Conservation (phyloP, 176 grass and related monocot genomes). For the Alloteropsis semialata region DNA sequence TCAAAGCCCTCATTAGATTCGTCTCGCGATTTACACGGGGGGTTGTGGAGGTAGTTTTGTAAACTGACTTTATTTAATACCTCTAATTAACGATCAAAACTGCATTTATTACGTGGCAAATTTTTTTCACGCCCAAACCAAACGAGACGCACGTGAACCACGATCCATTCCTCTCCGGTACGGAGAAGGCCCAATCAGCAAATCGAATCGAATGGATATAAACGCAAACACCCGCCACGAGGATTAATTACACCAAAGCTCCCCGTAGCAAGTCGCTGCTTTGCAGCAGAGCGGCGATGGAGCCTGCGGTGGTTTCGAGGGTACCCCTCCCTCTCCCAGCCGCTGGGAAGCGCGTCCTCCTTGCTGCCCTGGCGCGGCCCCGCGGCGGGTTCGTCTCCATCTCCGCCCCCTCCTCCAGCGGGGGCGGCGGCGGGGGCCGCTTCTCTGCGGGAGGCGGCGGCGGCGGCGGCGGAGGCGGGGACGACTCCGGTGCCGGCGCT, state of each 20-base stretch:
- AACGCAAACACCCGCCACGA: background rate
- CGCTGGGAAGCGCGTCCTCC: background rate
- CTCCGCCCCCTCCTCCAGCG: slow-evolving; percentile 21
- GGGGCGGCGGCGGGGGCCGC: slow-evolving; percentile 25
- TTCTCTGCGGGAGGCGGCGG: background rate
- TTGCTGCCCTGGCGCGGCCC: background rate
- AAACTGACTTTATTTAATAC: no score
- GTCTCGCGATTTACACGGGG: no score
- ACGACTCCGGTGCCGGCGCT: slow-evolving; percentile 17
- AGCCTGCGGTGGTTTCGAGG: slow-evolving; percentile 20
- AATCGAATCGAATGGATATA: background rate
- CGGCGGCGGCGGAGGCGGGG: background rate
- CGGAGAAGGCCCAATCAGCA: background rate
- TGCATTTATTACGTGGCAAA: no score
- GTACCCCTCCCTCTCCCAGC: background rate
- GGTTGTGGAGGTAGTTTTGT: no score
- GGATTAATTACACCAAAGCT: background rate
- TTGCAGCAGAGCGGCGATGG: slow-evolving; percentile 32
- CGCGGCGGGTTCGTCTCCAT: slow-evolving; percentile 9
- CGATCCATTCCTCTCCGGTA: background rate
- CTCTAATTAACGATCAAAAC: no score
- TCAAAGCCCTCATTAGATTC: no score
- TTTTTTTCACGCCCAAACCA: no score
- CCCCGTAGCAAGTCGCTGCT: no score
- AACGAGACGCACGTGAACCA: no score